Evolutionary conservation across 208 protist genomes (phyloP), one percentile per base, ranked within the genome.

Genomic region (Crithidia thermophila): DNA sequence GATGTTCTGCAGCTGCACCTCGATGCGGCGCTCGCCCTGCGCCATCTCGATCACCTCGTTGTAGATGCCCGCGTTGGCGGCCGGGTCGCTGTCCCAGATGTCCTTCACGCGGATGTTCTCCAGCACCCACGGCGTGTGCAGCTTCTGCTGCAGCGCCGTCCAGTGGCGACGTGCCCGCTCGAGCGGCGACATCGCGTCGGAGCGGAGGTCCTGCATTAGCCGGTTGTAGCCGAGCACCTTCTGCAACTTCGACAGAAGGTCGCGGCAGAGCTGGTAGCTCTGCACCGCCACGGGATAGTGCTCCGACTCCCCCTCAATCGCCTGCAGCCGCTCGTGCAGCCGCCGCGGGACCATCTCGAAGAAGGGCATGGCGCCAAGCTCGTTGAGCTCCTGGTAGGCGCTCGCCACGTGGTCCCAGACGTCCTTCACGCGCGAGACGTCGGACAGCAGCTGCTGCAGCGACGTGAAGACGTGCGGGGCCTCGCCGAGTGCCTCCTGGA

Each of bases 11-110:
- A 97, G 66, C 71, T 97, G 88, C 61, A 85, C 77, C 75, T 92
- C 89, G 37, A 97, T 91, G 53, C 93, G 84, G 42, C 95, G 82
- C 67, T 93, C 89, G 51, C 79, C 86, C 51, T 97, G 90, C 21
- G 97, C 81, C 46, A 85, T 67, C 50, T 91, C 81, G 8, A 99
- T 57, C 64, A 99, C 94, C 21, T 85, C 85, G 67, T 94, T 87
- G 84, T 98, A 99, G 27, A 99, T 77, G n/a, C 84, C 75, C 9
- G 95, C 96, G 45, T 99, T 89, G 11, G 91, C 91, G 14, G 95
- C 51, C 21, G 98, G 97, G 42, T 93, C 85, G 37, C 91, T 84
- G 27, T 82, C 65, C 96, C 95, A 98, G 39, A 97, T 81, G 58
- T 96, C 80, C 4, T 81, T 70, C 31, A 98, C 89, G 31, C 87